phyloP scores from a whole-genome alignment of 2,329 filamentous ascomycete genomes.

The Aspergillus cejpii region DNA sequence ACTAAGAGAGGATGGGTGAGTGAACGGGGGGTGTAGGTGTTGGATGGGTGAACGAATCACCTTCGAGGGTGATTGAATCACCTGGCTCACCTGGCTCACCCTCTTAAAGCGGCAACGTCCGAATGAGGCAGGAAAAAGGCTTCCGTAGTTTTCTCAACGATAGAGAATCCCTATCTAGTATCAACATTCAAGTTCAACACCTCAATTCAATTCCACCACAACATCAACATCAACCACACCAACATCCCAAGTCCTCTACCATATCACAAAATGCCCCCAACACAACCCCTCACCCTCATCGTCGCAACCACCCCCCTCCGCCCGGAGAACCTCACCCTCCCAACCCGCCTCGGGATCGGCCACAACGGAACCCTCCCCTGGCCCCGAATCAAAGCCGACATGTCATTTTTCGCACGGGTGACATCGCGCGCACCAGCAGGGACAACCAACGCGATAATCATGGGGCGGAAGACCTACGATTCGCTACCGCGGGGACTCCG shows the following conservation, averaged over 20 bases:
- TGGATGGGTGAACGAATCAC: constrained; percentile 4
- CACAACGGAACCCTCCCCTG: constrained; percentile 72
- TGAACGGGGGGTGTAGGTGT: background rate
- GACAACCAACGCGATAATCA: constrained; percentile 69
- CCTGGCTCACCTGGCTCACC: constrained; percentile 11
- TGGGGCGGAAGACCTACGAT: constrained; percentile 97
- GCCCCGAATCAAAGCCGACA: constrained; percentile 81
- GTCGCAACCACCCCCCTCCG: constrained; percentile 70
- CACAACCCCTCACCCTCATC: constrained; percentile 84
- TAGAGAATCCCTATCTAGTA: background rate
- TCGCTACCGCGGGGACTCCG: constrained; percentile 73
- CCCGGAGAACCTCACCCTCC: constrained; percentile 68
- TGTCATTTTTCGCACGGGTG: constrained; percentile 89
- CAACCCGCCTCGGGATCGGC: constrained; percentile 76
- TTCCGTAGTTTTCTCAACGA: background rate
- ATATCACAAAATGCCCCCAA: no score
- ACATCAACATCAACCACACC: no score
- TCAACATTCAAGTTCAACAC: constrained; percentile 4
- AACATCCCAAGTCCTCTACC: no score
- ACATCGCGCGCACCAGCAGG: constrained; percentile 56
- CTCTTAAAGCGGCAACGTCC: constrained; percentile 10
- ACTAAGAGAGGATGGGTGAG: constrained; percentile 6
- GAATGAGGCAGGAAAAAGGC: constrained; percentile 1
- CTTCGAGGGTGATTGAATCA: constrained; percentile 7
- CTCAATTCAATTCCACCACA: background rate